Percentiles rank a stretch among this genome's conserved stretches.
phyloP scores from a whole-genome alignment of 2,329 filamentous ascomycete species.

The Polychaeton citri region DNA sequence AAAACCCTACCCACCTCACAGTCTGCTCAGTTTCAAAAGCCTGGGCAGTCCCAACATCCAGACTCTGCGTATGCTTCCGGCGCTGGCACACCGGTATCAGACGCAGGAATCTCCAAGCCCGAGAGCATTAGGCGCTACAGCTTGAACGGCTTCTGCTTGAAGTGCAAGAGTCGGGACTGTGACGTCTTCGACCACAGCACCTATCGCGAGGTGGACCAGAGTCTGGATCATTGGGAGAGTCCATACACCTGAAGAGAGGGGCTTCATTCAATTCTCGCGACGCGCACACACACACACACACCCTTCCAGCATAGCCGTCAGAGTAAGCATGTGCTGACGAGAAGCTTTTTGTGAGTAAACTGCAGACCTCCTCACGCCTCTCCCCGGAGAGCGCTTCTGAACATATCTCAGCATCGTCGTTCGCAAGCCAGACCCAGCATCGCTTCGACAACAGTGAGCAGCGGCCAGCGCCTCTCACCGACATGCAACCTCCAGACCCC shows the following conservation, averaged over 20 bases:
- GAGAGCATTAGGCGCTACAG: not conserved
- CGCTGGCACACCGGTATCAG: slow-evolving; percentile 7
- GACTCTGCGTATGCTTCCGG: slow-evolving; percentile 11
- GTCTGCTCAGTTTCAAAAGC: slow-evolving; percentile 7
- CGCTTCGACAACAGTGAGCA: slow-evolving; percentile 12
- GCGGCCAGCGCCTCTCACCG: slow-evolving; percentile 10
- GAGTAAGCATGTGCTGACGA: not conserved
- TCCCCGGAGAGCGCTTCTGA: not conserved
- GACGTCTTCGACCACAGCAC: slow-evolving; percentile 5
- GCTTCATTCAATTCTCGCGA: no score
- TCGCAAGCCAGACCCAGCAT: not conserved
- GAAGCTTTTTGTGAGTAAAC: not conserved
- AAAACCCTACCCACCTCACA: slow-evolving; percentile 4
- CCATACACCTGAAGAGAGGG: slow-evolving; percentile 8
- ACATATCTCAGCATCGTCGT: not conserved
- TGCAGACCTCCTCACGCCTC: not conserved
- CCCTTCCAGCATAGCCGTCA: no score
- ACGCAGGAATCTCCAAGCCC: slow-evolving; percentile 10
- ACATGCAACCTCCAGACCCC: slow-evolving; percentile 9
- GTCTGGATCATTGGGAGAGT: slow-evolving; percentile 22
- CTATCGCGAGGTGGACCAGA: slow-evolving; percentile 10
- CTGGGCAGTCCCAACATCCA: slow-evolving; percentile 7
- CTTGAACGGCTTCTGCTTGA: not conserved
- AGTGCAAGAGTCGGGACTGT: slow-evolving; percentile 4
- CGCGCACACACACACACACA: slow-evolving; percentile 6